Conservation (phyloP, 257 asterid species). For the Echium plantagineum region DNA sequence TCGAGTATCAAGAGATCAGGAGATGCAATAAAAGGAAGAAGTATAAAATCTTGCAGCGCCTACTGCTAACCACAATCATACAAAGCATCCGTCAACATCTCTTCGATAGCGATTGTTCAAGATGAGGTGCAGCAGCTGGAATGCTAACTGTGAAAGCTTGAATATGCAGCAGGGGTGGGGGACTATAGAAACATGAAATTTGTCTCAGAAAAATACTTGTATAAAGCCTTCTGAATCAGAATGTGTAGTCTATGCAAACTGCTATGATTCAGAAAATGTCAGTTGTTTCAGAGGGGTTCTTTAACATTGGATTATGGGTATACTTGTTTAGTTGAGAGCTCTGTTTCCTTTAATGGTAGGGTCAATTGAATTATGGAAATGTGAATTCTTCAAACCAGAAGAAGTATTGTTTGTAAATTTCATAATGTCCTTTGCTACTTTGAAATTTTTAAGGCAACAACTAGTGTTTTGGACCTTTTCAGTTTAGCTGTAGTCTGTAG, state of each 20-base stretch:
- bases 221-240: slow-evolving; percentile 28
- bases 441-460: too few species aligned
- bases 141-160: neutral
- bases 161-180: slow-evolving; percentile 1
- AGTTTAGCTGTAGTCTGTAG: too few species aligned
- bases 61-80: neutral
- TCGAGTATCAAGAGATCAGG: neutral
- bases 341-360: neutral
- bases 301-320: neutral
- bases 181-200: neutral
- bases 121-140: neutral
- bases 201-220: slow-evolving; percentile 1
- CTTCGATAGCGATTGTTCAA: slow-evolving; percentile 1
- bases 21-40: neutral
- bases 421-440: neutral
- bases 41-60: neutral
- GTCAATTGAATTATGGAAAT: neutral
- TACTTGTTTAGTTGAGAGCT: neutral
- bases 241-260: neutral
- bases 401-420: neutral
- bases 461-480: neutral
- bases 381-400: neutral
- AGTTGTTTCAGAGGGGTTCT: neutral
- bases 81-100: neutral
- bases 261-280: neutral